phyloP scores from a whole-genome alignment of 2,329 filamentous ascomycete species.

The Trichoderma arundinaceum region DNA sequence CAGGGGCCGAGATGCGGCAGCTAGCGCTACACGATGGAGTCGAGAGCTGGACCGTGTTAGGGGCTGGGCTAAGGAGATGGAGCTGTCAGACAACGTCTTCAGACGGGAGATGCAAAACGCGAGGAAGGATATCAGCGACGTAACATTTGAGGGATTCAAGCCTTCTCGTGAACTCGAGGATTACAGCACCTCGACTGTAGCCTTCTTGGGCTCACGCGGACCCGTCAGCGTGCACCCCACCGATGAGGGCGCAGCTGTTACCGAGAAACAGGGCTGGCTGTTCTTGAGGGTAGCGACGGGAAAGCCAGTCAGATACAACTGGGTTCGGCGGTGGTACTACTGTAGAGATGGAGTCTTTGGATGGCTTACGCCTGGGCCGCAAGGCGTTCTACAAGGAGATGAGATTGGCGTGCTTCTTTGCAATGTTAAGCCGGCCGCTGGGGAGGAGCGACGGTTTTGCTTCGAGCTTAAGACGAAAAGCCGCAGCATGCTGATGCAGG shows the following conservation, averaged over 20 bases:
- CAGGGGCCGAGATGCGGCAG: conserved; percentile 68
- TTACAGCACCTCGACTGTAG: conserved; percentile 88
- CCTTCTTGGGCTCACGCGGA: conserved; percentile 76
- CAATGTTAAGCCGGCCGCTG: conserved; percentile 86
- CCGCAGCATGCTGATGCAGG: conserved; percentile 84
- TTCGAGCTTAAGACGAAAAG: conserved; percentile 99
- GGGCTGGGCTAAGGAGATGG: conserved; percentile 95
- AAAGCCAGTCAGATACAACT: conserved; percentile 87
- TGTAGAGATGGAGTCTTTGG: conserved; percentile 95
- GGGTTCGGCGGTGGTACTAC: conserved; percentile 94
- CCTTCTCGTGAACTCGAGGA: conserved; percentile 93
- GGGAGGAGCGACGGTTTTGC: conserved; percentile 93
- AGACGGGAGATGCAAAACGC: conserved; percentile 79
- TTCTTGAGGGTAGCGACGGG: conserved; percentile 81
- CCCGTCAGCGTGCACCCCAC: conserved; percentile 67
- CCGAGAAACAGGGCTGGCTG: conserved; percentile 94
- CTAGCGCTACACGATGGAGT: conserved; percentile 69
- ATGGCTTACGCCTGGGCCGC: conserved; percentile 82
- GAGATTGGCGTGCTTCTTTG: conserved; percentile 95
- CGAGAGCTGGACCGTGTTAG: conserved; percentile 88
- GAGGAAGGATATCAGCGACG: conserved; percentile 81
- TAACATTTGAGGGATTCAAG: conserved; percentile 70
- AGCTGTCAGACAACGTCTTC: conserved; percentile 82
- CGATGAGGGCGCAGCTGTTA: conserved; percentile 56
- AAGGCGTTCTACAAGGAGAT: conserved; percentile 93